Percentiles rank a stretch among this genome's conserved stretches.
Evolutionary conservation across 345 rosid genomes (phyloP).

Genomic region (Citrus maxima): DNA sequence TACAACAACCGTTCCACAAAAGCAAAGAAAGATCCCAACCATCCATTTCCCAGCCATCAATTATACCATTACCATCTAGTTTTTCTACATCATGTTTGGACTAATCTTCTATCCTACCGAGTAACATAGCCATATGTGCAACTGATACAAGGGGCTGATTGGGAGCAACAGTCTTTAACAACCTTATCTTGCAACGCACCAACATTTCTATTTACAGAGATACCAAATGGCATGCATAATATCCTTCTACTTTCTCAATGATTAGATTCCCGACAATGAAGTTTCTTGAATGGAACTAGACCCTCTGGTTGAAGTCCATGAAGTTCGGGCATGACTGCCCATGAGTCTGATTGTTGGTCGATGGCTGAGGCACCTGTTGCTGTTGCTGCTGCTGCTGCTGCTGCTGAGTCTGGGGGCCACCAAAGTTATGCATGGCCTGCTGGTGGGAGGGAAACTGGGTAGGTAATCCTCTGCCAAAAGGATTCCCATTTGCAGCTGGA

Average conservation of each 20-base stretch:
- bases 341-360: conserved; percentile 27
- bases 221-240: background rate
- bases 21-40: background rate
- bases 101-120: conserved; percentile 11
- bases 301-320: conserved; percentile 46
- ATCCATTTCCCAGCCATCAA: conserved; percentile 10
- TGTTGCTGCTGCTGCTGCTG: conserved; percentile 25
- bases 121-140: conserved; percentile 16
- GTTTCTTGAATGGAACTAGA: conserved; percentile 17
- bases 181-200: conserved; percentile 20
- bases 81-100: conserved; percentile 9
- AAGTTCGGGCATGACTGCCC: conserved; percentile 47
- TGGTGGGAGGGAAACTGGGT: conserved; percentile 53
- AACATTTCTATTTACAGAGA: conserved; percentile 25
- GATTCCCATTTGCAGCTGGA: conserved; percentile 55
- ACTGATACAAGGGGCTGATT: conserved; percentile 16
- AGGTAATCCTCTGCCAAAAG: conserved; percentile 38
- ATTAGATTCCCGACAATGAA: background rate
- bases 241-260: conserved; percentile 7
- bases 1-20: background rate
- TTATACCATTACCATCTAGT: conserved; percentile 11
- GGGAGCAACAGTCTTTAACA: conserved; percentile 3
- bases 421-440: conserved; percentile 43
- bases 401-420: conserved; percentile 41
- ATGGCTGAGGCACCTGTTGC: conserved; percentile 35